Conservation (phyloP, 2,329 filamentous ascomycete species). For the Paramyrothecium sp. region DNA sequence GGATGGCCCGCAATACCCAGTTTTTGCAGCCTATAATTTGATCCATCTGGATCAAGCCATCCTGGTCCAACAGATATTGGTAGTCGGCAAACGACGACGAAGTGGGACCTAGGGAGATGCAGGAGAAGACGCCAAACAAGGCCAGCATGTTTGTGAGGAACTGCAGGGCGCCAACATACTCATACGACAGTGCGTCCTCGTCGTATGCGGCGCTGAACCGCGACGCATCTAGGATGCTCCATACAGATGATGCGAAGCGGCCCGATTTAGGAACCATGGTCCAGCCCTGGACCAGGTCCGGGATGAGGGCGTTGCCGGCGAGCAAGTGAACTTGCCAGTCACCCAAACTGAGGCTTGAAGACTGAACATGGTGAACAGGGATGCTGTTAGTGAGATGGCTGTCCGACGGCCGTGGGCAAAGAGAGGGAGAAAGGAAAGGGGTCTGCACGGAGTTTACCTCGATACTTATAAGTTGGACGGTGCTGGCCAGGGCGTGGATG, state of each 20-base stretch:
- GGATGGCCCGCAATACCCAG: slow-evolving; percentile 3
- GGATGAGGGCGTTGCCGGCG: slow-evolving; percentile 2
- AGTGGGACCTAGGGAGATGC: slow-evolving; percentile 2
- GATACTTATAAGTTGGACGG: slow-evolving; percentile 3
- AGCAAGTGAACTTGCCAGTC: slow-evolving; percentile 5
- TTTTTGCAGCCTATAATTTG: slow-evolving; percentile 5
- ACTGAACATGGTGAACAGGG: not conserved
- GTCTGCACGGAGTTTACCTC: not conserved
- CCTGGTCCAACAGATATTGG: slow-evolving; percentile 2
- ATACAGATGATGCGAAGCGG: not conserved
- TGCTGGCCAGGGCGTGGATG: slow-evolving; percentile 4
- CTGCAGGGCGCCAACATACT: slow-evolving; percentile 3
- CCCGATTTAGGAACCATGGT: slow-evolving; percentile 1
- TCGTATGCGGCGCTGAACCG: slow-evolving; percentile 1
- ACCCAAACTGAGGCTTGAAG: slow-evolving; percentile 2
- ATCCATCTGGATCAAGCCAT: slow-evolving; percentile 4
- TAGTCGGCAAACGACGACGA: not conserved
- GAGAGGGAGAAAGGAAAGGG: not conserved
- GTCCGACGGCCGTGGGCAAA: not conserved
- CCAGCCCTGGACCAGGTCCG: slow-evolving; percentile 1
- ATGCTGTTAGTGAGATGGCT: not conserved
- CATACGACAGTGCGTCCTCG: slow-evolving; percentile 1
- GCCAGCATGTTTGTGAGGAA: slow-evolving; percentile 5
- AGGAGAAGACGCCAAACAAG: slow-evolving; percentile 3
- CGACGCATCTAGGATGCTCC: slow-evolving; percentile 1